Evolutionary conservation across 768 basidiomycete genomes (phyloP), one percentile per base, ranked within the genome.

Genomic region (Lepiota venenata): DNA sequence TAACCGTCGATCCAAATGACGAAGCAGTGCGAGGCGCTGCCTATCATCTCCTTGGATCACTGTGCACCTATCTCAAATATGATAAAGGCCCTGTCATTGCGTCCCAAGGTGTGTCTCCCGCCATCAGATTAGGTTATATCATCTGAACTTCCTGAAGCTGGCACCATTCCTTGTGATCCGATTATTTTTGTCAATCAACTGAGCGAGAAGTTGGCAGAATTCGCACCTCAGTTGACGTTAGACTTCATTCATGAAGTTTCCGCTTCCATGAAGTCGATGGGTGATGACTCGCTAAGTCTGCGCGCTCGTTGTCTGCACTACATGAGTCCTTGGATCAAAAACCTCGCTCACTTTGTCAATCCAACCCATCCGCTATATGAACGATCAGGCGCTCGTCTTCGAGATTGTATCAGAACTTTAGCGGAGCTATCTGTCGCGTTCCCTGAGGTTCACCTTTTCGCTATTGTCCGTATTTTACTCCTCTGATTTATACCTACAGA

Each of bases 211-310:
- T 70, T 93, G 14, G 83, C 91, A 2, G 74, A 73, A 2, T 85
- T 85, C 61, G 82, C 81, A n/a, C 92, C 93, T 10, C 82, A 90
- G 32, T 73, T 96, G 29, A 94, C 93, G 0, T 73, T 96, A 15
- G 93, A 96, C 67, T 91, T 96, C 69, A 74, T 95, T 50, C 82
- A 85, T n/a, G 93, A 94, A 68, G 89, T 94, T 25, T 82, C 82
- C 29, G 79, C 78, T 0, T 80, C 84, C 2, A 82, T 90, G 75
- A 70, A 74, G n/a, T 72, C 74, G 43, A 77, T 72, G 75, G 77
- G 65, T 56, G 70, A 71, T 58, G 56, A 64, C 4, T 64, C 61
- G 2, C 58, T 64, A 63, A 76, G 70, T 1, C 85, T 88, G 45
- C 84, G 85, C 37, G 82, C 90, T 38, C 81, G 78, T 56, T 92